A percentile compares a stretch with the other conserved stretches of the same genome.
phyloP scores from a whole-genome alignment of 2,329 filamentous ascomycete genomes.

The Pseudogymnoascus sp. region DNA sequence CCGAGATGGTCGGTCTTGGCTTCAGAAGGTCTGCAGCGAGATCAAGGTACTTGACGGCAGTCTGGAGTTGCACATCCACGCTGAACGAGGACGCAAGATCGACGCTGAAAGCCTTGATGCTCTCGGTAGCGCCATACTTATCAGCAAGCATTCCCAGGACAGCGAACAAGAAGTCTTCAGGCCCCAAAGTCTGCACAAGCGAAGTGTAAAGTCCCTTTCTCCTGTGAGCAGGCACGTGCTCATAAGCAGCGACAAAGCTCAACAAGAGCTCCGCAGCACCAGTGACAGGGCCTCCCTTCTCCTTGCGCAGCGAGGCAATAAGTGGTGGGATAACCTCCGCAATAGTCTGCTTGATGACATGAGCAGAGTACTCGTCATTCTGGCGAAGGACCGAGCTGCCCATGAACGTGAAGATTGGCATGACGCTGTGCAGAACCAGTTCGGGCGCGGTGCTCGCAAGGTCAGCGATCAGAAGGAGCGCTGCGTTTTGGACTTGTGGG shows the following conservation, averaged over 20 bases:
- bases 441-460: slow-evolving; percentile 84
- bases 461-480: slow-evolving; percentile 78
- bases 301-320: slow-evolving; percentile 74
- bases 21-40: slow-evolving; percentile 70
- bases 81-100: slow-evolving; percentile 67
- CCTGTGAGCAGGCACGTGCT: slow-evolving; percentile 86
- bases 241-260: slow-evolving; percentile 92
- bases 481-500: slow-evolving; percentile 87
- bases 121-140: slow-evolving; percentile 71
- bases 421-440: slow-evolving; percentile 88
- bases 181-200: slow-evolving; percentile 75
- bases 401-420: slow-evolving; percentile 99
- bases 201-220: slow-evolving; percentile 77
- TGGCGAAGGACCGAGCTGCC: slow-evolving; percentile 83
- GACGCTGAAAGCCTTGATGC: slow-evolving; percentile 65
- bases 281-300: slow-evolving; percentile 68
- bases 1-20: slow-evolving; percentile 65
- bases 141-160: slow-evolving; percentile 86
- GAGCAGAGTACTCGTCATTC: slow-evolving; percentile 92
- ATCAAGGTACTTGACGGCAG: slow-evolving; percentile 68
- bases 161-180: slow-evolving; percentile 80
- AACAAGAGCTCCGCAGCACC: slow-evolving; percentile 85
- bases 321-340: slow-evolving; percentile 88
- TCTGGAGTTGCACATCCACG: slow-evolving; percentile 68
- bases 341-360: slow-evolving; percentile 92